Percentiles rank a stretch among this genome's conserved stretches.
Conservation (phyloP, 2,329 filamentous ascomycete species). For the Fusarium sp. region DNA sequence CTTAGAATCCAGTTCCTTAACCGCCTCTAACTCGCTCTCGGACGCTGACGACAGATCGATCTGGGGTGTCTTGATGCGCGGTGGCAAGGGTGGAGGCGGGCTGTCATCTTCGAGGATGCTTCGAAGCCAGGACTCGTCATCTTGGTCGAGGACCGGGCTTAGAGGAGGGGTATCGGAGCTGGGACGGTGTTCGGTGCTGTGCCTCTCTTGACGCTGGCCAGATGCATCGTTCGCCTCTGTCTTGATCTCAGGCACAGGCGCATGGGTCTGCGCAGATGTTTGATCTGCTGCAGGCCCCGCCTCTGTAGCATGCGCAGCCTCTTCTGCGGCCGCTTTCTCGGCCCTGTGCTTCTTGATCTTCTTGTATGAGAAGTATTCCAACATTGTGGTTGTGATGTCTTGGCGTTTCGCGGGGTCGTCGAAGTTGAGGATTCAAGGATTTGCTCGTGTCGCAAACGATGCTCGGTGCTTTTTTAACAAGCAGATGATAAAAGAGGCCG, state of each 20-base stretch:
- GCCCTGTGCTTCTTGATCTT: conserved; percentile 67
- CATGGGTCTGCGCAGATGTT: conserved; percentile 17
- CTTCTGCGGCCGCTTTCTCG: conserved; percentile 53
- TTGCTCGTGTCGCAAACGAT: conserved; percentile 1
- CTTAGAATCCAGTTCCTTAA: conserved; percentile 44
- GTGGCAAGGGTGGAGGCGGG: conserved; percentile 63
- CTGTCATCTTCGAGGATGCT: conserved; percentile 57
- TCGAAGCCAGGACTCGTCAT: conserved; percentile 66
- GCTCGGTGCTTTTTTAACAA: conserved; percentile 25
- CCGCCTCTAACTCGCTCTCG: conserved; percentile 40
- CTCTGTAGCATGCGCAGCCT: conserved; percentile 33
- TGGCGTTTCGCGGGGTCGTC: conserved; percentile 3
- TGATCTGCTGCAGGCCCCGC: conserved; percentile 25
- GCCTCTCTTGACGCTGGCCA: conserved; percentile 15
- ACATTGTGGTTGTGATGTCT: conserved; percentile 52
- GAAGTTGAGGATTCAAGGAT: not conserved
- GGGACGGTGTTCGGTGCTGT: conserved; percentile 39
- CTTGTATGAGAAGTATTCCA: conserved; percentile 69
- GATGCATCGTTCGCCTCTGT: conserved; percentile 24
- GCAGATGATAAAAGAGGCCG: conserved; percentile 32
- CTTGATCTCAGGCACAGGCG: conserved; percentile 25
- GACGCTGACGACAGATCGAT: conserved; percentile 49
- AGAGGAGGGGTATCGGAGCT: conserved; percentile 39
- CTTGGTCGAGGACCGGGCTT: conserved; percentile 60
- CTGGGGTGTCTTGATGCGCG: conserved; percentile 59